Conservation (phyloP, 1,139 yeast genomes). For the Torulaspora globosa region DNA sequence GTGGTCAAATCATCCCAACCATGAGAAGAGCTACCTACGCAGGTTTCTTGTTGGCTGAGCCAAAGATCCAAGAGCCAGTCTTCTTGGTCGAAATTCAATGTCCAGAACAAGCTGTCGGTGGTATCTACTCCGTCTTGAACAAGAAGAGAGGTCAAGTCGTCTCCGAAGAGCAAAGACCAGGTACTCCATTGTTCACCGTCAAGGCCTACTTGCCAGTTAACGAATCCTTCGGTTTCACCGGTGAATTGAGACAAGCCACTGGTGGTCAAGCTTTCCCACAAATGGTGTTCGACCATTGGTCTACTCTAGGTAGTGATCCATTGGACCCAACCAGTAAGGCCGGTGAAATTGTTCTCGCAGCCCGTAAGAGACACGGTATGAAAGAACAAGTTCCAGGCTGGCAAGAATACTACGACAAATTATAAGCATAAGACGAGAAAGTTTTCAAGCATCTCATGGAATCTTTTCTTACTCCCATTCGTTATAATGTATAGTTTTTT, state of each 20-base stretch:
- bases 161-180: constrained; percentile 99
- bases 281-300: constrained; percentile 99
- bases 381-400: constrained; percentile 97
- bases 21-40: constrained; percentile 99
- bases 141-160: constrained; percentile 99
- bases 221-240: constrained; percentile 99
- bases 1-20: constrained; percentile 99
- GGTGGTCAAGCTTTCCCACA: constrained; percentile 99
- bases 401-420: constrained; percentile 99
- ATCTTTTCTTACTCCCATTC: constrained; percentile 8
- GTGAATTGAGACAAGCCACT: constrained; percentile 99
- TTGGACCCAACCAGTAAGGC: constrained; percentile 90
- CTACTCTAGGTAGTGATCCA: constrained; percentile 85
- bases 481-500: constrained; percentile 12
- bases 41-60: constrained; percentile 95
- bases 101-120: constrained; percentile 99
- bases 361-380: constrained; percentile 97
- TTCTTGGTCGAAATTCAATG: constrained; percentile 99
- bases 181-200: constrained; percentile 98
- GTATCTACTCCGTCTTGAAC: constrained; percentile 99
- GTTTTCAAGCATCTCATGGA: constrained; percentile 3
- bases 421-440: constrained; percentile 47
- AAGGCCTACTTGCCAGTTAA: constrained; percentile 99
- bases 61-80: constrained; percentile 98
- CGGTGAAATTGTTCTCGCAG: constrained; percentile 82